Base-by-base conservation (phyloP, 2,329 filamentous ascomycete species). In the Aureobasidium leucospermi region DNA sequence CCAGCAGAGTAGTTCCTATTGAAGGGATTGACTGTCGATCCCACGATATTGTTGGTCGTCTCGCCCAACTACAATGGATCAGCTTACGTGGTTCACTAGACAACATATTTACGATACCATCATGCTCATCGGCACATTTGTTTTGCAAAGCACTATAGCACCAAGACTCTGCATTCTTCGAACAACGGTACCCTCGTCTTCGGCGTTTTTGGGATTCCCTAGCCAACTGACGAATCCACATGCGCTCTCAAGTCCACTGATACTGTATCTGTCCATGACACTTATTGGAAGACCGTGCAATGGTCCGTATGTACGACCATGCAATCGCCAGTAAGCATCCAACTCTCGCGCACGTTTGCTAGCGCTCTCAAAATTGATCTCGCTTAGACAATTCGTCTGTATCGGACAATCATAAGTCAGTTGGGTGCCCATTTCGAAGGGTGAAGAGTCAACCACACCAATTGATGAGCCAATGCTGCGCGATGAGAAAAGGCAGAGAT, bases 21-120 rank as follows among this genome's bases (percentile, higher is more conserved):
- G 52, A 38, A 62, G 39, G 64, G 64, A 58, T 63, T 65, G 31
- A 61, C 32, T 3, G 64, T 65, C 8, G 47, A 55, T 41, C 64
- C 63, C 34, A 63, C 53, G 45, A 65, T 62, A 56, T 64, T 64
- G 43, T 65, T 64, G 28, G 47, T 59, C 23, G 61, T 63, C 53
- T 65, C 63, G 31, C 64, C 64, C 34, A 63, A 51, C 60, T 63
- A 19, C 1, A 19, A 19, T 19, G 19, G 19, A 19, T 19, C 19
- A 19, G 19, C 19, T 19, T 19, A 19, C 19, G 45, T n/a, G 31
- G 42, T 38, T 36, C 56, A 45, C 23, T 49, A 39, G 46, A n/a
- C 39, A 39, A 38, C 43, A 29, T 49, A 28, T 38, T 31, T 29
- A 47, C 43, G n/a, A 41, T 48, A 61, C 56, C 59, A 64, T 53